Evolutionary conservation across 2,329 filamentous ascomycete species (phyloP), one percentile per base, ranked within the genome.

Genomic region (Claviceps sp.): DNA sequence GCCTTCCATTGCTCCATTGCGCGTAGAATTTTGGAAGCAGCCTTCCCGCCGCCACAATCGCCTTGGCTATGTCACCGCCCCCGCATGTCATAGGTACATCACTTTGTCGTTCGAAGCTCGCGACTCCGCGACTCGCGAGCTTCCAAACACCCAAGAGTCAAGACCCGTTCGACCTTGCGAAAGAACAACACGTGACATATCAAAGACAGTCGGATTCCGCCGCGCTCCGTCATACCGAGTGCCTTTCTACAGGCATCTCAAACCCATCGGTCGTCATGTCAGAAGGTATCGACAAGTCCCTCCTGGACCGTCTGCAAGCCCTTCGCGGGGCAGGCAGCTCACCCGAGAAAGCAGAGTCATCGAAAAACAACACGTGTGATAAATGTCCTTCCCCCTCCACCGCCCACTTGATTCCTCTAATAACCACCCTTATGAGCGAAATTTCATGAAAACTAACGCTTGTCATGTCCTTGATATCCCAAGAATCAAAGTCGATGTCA

Each of bases 301-400:
- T 81, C 24, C 64, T 80, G 22, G 72, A 76, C 52, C 72, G 78
- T 34, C 67, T 81, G 34, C 77, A 77, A 49, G 77, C 77, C 9
- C 65, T 81, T 40, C 63, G 67, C 47, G 66, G 65, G 22, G 56
- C 57, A 24, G 61, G 57, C 54, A 56, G 58, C 71, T 72, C 61
- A 59, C 65, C 55, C 57, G 42, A 52, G 30, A 52, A 51, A 22
- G 53, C 24, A 26, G 40, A 9, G 16, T 9, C 50, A 16, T 14
- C 52, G 30, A 50, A 30, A 26, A 46, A 11, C 26, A 34, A 36
- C 44, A 4, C 26, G 44, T 36, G 30, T 34, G 30, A 34, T 34
- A 34, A 11, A 46, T 18, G 13, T 9, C 30, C 16, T 18, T 16
- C 24, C 43, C 22, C 5, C 7, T 16, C 22, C 26, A 8, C n/a